phyloP scores from a whole-genome alignment of 441 rosid genomes.

The Euphorbia corollata region DNA sequence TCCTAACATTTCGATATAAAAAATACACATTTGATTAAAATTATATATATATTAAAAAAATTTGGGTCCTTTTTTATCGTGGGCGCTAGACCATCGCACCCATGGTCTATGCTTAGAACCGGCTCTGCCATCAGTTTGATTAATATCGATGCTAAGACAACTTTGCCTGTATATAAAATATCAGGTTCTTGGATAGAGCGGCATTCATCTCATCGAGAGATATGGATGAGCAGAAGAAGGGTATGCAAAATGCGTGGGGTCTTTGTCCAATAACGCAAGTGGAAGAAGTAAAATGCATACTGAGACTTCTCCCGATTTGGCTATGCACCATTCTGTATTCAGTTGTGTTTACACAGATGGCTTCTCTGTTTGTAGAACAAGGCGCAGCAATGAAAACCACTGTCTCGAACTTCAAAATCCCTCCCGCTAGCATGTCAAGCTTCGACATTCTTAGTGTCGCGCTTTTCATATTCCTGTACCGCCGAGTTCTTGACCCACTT shows the following conservation, averaged over 20 bases:
- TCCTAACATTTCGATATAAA: no score
- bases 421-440: slow-evolving; percentile 93
- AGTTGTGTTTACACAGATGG: slow-evolving; percentile 96
- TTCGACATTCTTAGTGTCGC: slow-evolving; percentile 88
- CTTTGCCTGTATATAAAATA: background rate
- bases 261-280: slow-evolving; percentile 90
- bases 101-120: no score
- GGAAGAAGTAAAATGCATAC: slow-evolving; percentile 92
- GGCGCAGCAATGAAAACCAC: slow-evolving; percentile 92
- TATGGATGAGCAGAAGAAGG: slow-evolving; percentile 54
- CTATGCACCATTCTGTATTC: slow-evolving; percentile 94
- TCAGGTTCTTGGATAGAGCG: slow-evolving; percentile 87
- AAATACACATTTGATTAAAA: no score
- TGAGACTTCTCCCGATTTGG: slow-evolving; percentile 88
- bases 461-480: slow-evolving; percentile 64
- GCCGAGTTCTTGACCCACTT: slow-evolving; percentile 75
- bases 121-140: background rate
- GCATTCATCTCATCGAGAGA: slow-evolving; percentile 66
- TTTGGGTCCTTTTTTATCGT: background rate
- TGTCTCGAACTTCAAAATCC: slow-evolving; percentile 55
- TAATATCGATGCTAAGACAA: slow-evolving; percentile 9
- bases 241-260: slow-evolving; percentile 52
- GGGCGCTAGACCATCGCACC: no score
- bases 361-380: slow-evolving; percentile 94
- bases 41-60: no score